These are phyloP conservation scores for Berkeleyomyces basicola DNA, from an alignment of 2,329 filamentous ascomycete species.

Conservation along the genomic window DNA sequence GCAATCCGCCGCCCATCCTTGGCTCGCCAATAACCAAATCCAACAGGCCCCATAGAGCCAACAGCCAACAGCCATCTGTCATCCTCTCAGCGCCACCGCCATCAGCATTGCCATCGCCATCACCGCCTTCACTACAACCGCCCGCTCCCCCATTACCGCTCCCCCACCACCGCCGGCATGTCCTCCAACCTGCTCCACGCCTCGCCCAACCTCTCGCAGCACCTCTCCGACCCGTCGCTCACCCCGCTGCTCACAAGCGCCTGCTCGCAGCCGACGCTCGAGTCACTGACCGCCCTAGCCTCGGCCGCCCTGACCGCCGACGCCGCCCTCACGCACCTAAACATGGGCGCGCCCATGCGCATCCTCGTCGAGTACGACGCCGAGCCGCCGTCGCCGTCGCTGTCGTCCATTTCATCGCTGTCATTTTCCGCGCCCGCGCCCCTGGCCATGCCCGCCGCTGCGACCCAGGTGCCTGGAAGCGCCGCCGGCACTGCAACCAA, in stretches of 20 bases:
- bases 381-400: background rate
- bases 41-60: background rate
- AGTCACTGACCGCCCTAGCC: conserved; percentile 36
- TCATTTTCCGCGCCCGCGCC: background rate
- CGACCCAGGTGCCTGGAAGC: background rate
- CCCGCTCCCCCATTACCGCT: background rate
- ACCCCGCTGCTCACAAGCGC: conserved; percentile 41
- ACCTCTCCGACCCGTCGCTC: conserved; percentile 40
- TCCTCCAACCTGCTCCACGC: conserved; percentile 7
- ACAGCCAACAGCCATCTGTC: background rate
- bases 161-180: background rate
- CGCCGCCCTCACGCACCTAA: conserved; percentile 35
- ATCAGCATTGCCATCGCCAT: background rate
- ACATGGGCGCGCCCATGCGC: conserved; percentile 36
- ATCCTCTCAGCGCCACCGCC: background rate
- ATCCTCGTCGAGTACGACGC: conserved; percentile 35
- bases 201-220: conserved; percentile 23
- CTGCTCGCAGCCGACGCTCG: conserved; percentile 26
- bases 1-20: background rate
- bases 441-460: background rate
- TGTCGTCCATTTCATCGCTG: background rate
- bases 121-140: background rate
- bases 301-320: conserved; percentile 36
- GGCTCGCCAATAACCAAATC: background rate
- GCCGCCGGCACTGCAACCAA: background rate